These are phyloP conservation scores for Acidiella bohemica DNA, from an alignment of 495 filamentous ascomycete species.

Conservation along the genomic window DNA sequence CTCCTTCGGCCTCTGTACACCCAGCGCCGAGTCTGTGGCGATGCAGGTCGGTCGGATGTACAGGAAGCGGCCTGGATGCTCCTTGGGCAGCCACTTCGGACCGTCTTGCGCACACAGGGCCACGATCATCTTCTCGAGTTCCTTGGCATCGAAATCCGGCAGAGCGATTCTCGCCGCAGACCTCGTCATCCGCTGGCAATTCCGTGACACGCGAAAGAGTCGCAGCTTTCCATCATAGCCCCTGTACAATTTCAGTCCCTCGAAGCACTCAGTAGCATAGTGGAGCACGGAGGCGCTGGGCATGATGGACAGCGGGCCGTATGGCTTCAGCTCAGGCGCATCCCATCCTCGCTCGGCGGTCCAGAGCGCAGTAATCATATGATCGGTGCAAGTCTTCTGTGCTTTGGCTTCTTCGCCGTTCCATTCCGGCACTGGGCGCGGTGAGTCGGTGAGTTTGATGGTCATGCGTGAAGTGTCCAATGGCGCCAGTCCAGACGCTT, in stretches of 20 bases:
- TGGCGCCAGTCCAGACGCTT: slow-evolving; percentile 21
- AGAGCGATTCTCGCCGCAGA: slow-evolving; percentile 64
- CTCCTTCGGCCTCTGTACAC: slow-evolving; percentile 68
- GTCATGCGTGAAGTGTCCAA: slow-evolving; percentile 64
- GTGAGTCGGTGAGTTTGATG: slow-evolving; percentile 50
- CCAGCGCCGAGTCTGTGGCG: slow-evolving; percentile 61
- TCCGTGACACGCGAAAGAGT: slow-evolving; percentile 71
- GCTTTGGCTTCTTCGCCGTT: slow-evolving; percentile 35
- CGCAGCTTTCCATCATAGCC: slow-evolving; percentile 70
- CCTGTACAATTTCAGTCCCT: slow-evolving; percentile 79
- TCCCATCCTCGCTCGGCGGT: slow-evolving; percentile 54
- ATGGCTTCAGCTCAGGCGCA: slow-evolving; percentile 66
- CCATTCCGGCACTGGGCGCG: slow-evolving; percentile 50
- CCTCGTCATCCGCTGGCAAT: slow-evolving; percentile 56
- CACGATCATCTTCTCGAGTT: slow-evolving; percentile 61
- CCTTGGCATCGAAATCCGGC: slow-evolving; percentile 55
- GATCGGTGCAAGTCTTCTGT: slow-evolving; percentile 53
- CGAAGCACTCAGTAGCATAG: slow-evolving; percentile 88
- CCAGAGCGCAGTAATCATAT: slow-evolving; percentile 77
- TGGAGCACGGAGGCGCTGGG: slow-evolving; percentile 81
- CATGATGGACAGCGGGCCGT: slow-evolving; percentile 65
- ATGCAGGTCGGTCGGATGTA: slow-evolving; percentile 75
- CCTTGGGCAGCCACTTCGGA: slow-evolving; percentile 65
- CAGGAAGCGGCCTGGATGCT: slow-evolving; percentile 51
- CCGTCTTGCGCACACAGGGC: slow-evolving; percentile 55